These are phyloP conservation scores for Xylaria longipes DNA, from an alignment of 495 filamentous ascomycete genomes.

Conservation along the genomic window DNA sequence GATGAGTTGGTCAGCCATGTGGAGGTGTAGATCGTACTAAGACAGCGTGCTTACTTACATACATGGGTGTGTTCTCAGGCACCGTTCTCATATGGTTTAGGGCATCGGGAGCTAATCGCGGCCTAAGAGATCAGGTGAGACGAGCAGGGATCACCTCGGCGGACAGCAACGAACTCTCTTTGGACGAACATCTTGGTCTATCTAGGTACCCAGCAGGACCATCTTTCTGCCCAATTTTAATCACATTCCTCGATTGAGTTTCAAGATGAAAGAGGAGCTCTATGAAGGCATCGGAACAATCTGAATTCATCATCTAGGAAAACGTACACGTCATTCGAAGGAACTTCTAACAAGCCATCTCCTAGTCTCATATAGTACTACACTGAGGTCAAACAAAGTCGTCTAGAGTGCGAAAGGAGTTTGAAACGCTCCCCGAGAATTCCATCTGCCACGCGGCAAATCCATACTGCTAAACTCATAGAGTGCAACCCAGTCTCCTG, in stretches of 20 bases:
- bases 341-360: slow-evolving; percentile 3
- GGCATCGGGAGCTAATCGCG: slow-evolving; percentile 17
- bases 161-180: neutral
- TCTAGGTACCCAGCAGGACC: neutral
- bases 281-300: neutral
- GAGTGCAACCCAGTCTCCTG: neutral
- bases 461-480: neutral
- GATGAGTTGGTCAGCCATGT: slow-evolving; percentile 12
- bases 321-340: neutral
- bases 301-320: neutral
- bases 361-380: neutral
- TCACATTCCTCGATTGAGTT: slow-evolving; percentile 1
- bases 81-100: slow-evolving; percentile 6
- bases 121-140: slow-evolving; percentile 16
- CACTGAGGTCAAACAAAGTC: neutral
- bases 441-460: neutral
- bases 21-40: neutral
- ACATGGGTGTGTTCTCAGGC: slow-evolving; percentile 5
- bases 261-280: neutral
- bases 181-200: slow-evolving; percentile 4
- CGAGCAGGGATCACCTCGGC: slow-evolving; percentile 10
- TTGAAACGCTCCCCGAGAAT: neutral
- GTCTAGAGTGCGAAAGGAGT: neutral
- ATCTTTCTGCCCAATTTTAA: neutral
- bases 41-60: slow-evolving; percentile 6